Conservation (phyloP, 495 filamentous ascomycete species). For the Rostrohypoxylon terebratum region DNA sequence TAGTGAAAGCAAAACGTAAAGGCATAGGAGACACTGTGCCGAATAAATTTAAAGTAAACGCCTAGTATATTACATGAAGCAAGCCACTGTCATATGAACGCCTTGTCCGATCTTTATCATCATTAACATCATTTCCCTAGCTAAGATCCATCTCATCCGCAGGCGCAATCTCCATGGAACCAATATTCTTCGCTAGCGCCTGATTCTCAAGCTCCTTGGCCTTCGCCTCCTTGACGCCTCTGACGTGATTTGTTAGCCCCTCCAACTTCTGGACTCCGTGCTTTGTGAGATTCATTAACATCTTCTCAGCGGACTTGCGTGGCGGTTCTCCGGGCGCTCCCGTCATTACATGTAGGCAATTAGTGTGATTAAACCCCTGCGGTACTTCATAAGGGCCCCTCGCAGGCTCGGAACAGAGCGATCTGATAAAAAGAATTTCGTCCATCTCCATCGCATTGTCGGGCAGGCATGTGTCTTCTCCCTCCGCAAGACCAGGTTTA, state of each 20-base stretch:
- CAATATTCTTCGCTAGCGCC: not conserved
- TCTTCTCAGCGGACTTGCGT: conserved; percentile 40
- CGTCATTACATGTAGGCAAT: conserved; percentile 19
- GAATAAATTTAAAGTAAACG: not conserved
- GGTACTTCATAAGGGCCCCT: conserved; percentile 31
- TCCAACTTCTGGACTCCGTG: conserved; percentile 39
- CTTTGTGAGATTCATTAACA: conserved; percentile 35
- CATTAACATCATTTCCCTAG: not conserved
- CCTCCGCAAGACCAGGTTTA: conserved; percentile 20
- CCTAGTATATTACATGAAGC: not conserved
- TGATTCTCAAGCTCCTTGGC: conserved; percentile 23
- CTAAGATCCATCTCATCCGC: conserved; percentile 38
- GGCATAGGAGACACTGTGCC: not conserved
- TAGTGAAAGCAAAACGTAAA: conserved; percentile 5
- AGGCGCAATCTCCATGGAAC: conserved; percentile 9
- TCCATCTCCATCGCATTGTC: conserved; percentile 27
- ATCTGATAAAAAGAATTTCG: conserved; percentile 32
- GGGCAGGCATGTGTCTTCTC: conserved; percentile 22
- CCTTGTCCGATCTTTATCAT: not conserved
- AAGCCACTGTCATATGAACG: not conserved
- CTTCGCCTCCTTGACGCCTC: conserved; percentile 27
- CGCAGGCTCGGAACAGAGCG: conserved; percentile 10
- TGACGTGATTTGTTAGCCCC: conserved; percentile 17
- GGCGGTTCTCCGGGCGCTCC: conserved; percentile 23
- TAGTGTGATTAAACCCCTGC: conserved; percentile 14